Percentiles rank a stretch among this genome's conserved stretches.
phyloP scores from a whole-genome alignment of 345 rosid species.

The Murraya koenigii region DNA sequence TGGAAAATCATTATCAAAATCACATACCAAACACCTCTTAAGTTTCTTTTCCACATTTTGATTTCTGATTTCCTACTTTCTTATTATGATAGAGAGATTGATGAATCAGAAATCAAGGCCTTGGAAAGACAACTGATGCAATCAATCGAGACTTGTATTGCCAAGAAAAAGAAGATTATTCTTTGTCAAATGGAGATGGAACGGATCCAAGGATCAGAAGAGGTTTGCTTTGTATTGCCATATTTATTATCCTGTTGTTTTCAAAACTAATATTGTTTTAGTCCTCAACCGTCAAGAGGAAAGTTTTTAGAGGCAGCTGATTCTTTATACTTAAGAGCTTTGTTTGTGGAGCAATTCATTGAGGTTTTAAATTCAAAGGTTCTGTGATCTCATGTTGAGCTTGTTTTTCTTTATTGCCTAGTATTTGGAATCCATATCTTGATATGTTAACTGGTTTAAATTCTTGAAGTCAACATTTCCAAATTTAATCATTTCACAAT shows the following conservation, averaged over 20 bases:
- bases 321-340: neutral
- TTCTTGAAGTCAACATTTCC: neutral
- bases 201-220: conserved; percentile 79
- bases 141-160: conserved; percentile 82
- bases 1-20: neutral
- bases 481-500: neutral
- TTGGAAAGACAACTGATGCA: conserved; percentile 95
- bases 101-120: conserved; percentile 82
- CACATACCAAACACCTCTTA: neutral
- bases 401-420: neutral
- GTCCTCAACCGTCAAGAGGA: neutral
- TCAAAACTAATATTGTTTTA: neutral
- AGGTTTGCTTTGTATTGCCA: conserved; percentile 47
- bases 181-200: conserved; percentile 90
- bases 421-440: neutral
- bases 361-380: neutral
- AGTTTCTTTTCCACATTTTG: conserved; percentile 1
- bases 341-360: neutral
- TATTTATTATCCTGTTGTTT: conserved; percentile 8
- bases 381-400: neutral
- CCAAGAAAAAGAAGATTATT: conserved; percentile 88
- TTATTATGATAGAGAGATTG: conserved; percentile 67
- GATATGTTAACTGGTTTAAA: neutral
- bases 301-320: neutral
- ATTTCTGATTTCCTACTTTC: neutral